These are phyloP conservation scores for Nakataea oryzae DNA, from an alignment of 2,329 filamentous ascomycete species.

Conservation along the genomic window DNA sequence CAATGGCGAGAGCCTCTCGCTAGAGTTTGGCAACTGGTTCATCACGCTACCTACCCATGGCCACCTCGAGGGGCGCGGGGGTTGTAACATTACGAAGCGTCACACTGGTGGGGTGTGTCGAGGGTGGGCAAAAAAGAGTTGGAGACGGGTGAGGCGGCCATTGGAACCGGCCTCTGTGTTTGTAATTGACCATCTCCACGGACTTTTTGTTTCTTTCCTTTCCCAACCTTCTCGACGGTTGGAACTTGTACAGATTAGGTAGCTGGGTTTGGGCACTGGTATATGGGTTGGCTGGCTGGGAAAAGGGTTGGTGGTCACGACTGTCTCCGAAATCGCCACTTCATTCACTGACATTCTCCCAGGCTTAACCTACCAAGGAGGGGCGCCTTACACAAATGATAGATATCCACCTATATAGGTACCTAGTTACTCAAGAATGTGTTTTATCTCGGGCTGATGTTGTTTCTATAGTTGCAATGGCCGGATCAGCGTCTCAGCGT, in stretches of 20 bases:
- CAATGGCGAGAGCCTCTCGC: background rate
- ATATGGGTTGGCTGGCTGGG: background rate
- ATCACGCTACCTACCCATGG: background rate
- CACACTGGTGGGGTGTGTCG: background rate
- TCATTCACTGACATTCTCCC: background rate
- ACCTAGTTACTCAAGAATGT: background rate
- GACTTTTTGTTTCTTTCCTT: background rate
- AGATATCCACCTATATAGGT: too few species aligned
- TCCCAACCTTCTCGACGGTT: too few species aligned
- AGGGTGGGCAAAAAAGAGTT: background rate
- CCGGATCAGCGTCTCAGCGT: too few species aligned
- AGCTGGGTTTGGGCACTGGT: background rate
- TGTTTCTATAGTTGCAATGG: too few species aligned
- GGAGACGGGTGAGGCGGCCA: background rate
- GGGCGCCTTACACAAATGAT: background rate
- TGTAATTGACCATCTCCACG: background rate
- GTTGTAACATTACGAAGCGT: background rate
- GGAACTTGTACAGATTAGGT: background rate
- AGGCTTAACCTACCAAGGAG: background rate
- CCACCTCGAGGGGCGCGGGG: background rate
- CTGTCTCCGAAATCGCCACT: background rate
- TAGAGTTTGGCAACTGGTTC: background rate
- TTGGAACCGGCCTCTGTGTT: background rate
- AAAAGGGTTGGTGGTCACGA: background rate
- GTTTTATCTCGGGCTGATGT: too few species aligned